phyloP scores from a whole-genome alignment of 257 asterid genomes.

The Solanum bulbocastanum region DNA sequence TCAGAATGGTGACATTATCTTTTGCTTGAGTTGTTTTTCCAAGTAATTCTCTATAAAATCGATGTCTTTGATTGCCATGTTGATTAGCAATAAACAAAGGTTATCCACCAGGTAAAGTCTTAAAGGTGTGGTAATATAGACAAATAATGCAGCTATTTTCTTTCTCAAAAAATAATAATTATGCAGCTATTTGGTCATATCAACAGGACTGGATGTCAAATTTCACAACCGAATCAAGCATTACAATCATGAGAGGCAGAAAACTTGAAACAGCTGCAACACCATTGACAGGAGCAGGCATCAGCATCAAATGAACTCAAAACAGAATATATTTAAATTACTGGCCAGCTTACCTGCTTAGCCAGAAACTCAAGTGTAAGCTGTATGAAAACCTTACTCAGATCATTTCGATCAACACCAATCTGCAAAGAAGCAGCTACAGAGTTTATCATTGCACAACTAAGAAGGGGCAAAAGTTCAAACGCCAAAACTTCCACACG shows the following conservation, averaged over 20 bases:
- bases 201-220: not conserved
- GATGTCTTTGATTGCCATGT: not conserved
- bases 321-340: not conserved
- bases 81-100: not conserved
- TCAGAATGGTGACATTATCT: not conserved
- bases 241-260: not conserved
- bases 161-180: not conserved
- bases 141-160: not conserved
- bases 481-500: not conserved
- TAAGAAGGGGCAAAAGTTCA: slow-evolving; percentile 2
- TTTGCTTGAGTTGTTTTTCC: not conserved
- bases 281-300: not conserved
- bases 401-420: slow-evolving; percentile 64
- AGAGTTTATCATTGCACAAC: not conserved
- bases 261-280: not conserved
- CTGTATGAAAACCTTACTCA: slow-evolving; percentile 68
- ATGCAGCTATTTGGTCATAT: not conserved
- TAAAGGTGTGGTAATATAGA: not conserved
- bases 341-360: slow-evolving; percentile 53
- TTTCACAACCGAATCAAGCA: not conserved
- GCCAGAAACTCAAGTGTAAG: slow-evolving; percentile 84
- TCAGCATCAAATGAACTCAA: not conserved
- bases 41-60: not conserved
- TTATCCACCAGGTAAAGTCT: not conserved
- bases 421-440: slow-evolving; percentile 43